Conservation (phyloP, 2,329 filamentous ascomycete species). For the Penicillium digitatum region DNA sequence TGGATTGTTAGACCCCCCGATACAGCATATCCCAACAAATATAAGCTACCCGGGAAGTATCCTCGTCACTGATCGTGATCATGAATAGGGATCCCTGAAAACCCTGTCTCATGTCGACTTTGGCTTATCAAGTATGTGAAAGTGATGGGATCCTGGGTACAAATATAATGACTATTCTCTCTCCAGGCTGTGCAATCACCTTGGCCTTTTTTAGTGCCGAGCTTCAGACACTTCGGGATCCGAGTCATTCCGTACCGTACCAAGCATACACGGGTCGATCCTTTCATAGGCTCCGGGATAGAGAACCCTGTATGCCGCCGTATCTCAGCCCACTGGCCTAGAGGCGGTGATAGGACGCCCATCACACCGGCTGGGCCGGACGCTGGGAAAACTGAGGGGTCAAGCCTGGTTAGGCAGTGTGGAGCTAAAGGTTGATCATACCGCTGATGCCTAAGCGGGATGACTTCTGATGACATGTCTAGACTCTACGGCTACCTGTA, state of each 20-base stretch:
- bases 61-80: background rate
- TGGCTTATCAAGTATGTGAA: background rate
- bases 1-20: background rate
- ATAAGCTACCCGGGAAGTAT: background rate
- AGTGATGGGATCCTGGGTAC: background rate
- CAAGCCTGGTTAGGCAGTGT: background rate
- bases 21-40: background rate
- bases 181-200: background rate
- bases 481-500: background rate
- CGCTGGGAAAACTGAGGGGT: slow-evolving; percentile 8
- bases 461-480: background rate
- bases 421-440: slow-evolving; percentile 5
- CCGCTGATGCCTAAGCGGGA: slow-evolving; percentile 5
- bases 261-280: slow-evolving; percentile 7
- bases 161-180: background rate
- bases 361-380: slow-evolving; percentile 20
- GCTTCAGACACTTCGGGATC: slow-evolving; percentile 13
- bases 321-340: slow-evolving; percentile 16
- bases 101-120: background rate
- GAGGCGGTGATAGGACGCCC: slow-evolving; percentile 8
- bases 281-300: slow-evolving; percentile 22
- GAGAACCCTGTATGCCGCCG: slow-evolving; percentile 17
- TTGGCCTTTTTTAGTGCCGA: background rate
- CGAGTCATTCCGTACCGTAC: slow-evolving; percentile 21
- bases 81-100: background rate